These are phyloP conservation scores for Bifiguratus adelaidae DNA, from an alignment of 192 early-diverging fungal species.

Conservation along the genomic window DNA sequence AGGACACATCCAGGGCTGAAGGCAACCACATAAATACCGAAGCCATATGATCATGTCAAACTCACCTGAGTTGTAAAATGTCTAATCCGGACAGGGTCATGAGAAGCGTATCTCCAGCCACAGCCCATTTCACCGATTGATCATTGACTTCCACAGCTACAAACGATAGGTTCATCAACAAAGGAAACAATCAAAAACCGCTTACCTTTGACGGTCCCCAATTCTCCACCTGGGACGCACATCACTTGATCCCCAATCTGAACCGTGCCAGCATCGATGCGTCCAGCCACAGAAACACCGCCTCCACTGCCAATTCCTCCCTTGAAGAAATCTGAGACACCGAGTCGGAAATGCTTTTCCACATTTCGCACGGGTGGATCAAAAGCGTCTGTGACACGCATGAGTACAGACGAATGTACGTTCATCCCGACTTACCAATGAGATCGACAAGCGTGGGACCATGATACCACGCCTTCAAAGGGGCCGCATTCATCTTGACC, in stretches of 20 bases:
- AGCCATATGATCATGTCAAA: slow-evolving; percentile 6
- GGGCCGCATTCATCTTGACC: slow-evolving; percentile 26
- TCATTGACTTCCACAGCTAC: slow-evolving; percentile 65
- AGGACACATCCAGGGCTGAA: slow-evolving; percentile 71
- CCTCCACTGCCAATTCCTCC: slow-evolving; percentile 65
- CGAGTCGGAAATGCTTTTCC: slow-evolving; percentile 75
- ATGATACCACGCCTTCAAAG: slow-evolving; percentile 60
- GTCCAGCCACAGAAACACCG: slow-evolving; percentile 73
- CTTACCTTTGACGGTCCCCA: slow-evolving; percentile 65
- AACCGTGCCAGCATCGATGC: slow-evolving; percentile 79
- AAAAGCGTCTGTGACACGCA: slow-evolving; percentile 55
- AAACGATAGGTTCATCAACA: background rate
- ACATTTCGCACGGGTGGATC: slow-evolving; percentile 64
- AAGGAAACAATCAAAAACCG: background rate
- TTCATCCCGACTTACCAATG: slow-evolving; percentile 31
- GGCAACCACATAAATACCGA: slow-evolving; percentile 2
- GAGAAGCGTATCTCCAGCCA: slow-evolving; percentile 84
- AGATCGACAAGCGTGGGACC: slow-evolving; percentile 69
- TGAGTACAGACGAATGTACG: background rate
- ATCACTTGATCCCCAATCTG: slow-evolving; percentile 79
- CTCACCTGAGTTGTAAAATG: slow-evolving; percentile 56
- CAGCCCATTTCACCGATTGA: slow-evolving; percentile 74
- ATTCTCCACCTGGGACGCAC: slow-evolving; percentile 72
- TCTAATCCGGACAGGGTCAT: slow-evolving; percentile 66
- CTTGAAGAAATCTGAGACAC: slow-evolving; percentile 85